A percentile compares a stretch with the other conserved stretches of the same genome.
phyloP scores from a whole-genome alignment of 805 yeast species.

The Clavispora vitiphila region DNA sequence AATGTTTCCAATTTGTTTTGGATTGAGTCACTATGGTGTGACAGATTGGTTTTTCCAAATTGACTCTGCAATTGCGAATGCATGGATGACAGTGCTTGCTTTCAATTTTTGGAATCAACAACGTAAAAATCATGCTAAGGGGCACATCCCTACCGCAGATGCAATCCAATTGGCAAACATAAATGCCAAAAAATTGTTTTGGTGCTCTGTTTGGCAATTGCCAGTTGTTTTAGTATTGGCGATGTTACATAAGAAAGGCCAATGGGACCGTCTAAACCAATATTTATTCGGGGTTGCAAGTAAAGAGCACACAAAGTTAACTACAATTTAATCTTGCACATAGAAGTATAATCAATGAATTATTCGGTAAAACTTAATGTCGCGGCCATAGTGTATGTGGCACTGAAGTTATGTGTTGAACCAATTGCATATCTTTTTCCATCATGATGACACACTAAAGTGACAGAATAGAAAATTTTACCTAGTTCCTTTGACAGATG shows the following conservation, averaged over 20 bases:
- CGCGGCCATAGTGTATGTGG: too few species aligned
- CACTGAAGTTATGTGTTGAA: too few species aligned
- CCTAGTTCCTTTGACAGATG: too few species aligned
- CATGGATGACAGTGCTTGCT: conserved; percentile 80
- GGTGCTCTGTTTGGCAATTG: conserved; percentile 92
- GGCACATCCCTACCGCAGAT: conserved; percentile 43
- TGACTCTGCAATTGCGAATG: conserved; percentile 81
- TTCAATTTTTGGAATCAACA: conserved; percentile 85
- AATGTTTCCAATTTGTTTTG: conserved; percentile 92
- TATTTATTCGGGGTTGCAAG: conserved; percentile 15
- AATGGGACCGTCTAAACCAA: conserved; percentile 66
- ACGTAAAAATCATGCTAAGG: conserved; percentile 46
- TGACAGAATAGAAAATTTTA: too few species aligned
- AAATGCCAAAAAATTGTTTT: conserved; percentile 80
- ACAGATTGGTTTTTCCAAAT: conserved; percentile 76
- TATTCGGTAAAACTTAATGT: too few species aligned
- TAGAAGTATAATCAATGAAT: neutral
- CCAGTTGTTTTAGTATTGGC: conserved; percentile 88
- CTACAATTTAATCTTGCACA: neutral
- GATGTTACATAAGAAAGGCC: conserved; percentile 91
- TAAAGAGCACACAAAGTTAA: neutral
- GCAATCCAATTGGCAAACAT: conserved; percentile 56
- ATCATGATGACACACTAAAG: too few species aligned
- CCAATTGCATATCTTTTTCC: too few species aligned
- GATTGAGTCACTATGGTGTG: conserved; percentile 69